Conservation (phyloP, 1,284 basidiomycete species). For the Cerrena zonata region DNA sequence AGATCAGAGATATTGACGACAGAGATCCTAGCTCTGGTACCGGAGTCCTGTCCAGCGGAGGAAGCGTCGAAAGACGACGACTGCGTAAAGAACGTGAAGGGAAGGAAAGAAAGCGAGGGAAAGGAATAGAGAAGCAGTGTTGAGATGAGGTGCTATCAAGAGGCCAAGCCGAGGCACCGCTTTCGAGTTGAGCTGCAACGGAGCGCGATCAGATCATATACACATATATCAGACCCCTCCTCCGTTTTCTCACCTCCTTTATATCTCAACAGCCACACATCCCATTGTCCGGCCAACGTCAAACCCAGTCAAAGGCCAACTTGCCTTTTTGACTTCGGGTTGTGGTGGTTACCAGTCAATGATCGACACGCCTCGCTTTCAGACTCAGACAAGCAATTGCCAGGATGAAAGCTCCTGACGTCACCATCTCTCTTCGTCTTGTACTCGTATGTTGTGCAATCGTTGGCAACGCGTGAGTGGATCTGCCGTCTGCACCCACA, state of each 20-base stretch:
- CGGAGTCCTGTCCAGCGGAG: conserved; percentile 30
- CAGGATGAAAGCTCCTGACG: not conserved
- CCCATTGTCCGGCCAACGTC: too few species aligned
- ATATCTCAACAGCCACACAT: too few species aligned
- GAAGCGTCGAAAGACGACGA: conserved; percentile 10
- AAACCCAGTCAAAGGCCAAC: too few species aligned
- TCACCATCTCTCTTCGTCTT: conserved; percentile 6
- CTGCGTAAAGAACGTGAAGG: conserved; percentile 18
- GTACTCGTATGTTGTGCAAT: conserved; percentile 49
- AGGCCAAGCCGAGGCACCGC: not conserved
- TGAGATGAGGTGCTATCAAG: not conserved
- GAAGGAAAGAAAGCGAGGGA: conserved; percentile 12
- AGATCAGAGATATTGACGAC: conserved; percentile 17
- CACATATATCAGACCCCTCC: not conserved
- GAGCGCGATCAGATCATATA: not conserved
- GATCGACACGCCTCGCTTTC: too few species aligned
- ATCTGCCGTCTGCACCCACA: not conserved
- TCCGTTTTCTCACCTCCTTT: not conserved
- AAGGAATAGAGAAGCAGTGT: conserved; percentile 4
- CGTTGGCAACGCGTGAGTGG: conserved; percentile 56
- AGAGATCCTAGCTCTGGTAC: conserved; percentile 30
- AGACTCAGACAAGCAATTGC: too few species aligned
- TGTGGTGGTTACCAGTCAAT: too few species aligned
- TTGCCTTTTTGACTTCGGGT: too few species aligned
- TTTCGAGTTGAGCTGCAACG: not conserved